These are phyloP conservation scores for Suillus subaureus DNA, from an alignment of 768 basidiomycete species.

Conservation along the genomic window DNA sequence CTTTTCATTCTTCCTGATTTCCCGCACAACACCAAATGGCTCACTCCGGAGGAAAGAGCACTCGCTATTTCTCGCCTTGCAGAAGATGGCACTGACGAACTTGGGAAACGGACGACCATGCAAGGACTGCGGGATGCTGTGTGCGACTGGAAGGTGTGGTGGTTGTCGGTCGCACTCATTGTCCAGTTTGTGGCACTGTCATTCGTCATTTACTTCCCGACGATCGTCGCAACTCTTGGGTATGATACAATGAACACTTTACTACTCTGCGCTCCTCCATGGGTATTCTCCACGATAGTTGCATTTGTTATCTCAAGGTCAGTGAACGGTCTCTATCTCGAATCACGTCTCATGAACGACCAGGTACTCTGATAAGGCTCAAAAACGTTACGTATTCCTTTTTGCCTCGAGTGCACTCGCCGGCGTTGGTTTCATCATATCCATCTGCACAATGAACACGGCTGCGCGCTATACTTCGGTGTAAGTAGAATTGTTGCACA, in stretches of 20 bases:
- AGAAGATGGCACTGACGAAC: conserved; percentile 27
- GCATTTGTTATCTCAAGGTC: conserved; percentile 28
- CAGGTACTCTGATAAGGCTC: conserved; percentile 67
- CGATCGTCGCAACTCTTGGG: conserved; percentile 35
- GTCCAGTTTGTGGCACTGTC: conserved; percentile 18
- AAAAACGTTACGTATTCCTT: conserved; percentile 73
- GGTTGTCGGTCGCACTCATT: conserved; percentile 30
- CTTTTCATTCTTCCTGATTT: conserved; percentile 42
- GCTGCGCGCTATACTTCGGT: conserved; percentile 63
- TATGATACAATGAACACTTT: conserved; percentile 40
- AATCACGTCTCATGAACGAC: conserved; percentile 3
- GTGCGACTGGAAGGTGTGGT: conserved; percentile 45
- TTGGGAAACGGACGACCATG: conserved; percentile 21
- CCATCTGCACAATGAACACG: conserved; percentile 60
- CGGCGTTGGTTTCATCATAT: conserved; percentile 68
- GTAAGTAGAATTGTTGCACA: conserved; percentile 33
- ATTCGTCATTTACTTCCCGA: conserved; percentile 29
- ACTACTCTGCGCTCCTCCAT: conserved; percentile 45
- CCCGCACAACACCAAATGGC: conserved; percentile 34
- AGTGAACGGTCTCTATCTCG: background rate
- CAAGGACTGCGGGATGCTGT: conserved; percentile 39
- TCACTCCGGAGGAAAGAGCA: conserved; percentile 30
- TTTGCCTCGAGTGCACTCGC: conserved; percentile 52
- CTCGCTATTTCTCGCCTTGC: conserved; percentile 35
- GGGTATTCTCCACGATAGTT: conserved; percentile 31